These are phyloP conservation scores for Mycena maculata DNA, from an alignment of 768 basidiomycete genomes.

Conservation along the genomic window DNA sequence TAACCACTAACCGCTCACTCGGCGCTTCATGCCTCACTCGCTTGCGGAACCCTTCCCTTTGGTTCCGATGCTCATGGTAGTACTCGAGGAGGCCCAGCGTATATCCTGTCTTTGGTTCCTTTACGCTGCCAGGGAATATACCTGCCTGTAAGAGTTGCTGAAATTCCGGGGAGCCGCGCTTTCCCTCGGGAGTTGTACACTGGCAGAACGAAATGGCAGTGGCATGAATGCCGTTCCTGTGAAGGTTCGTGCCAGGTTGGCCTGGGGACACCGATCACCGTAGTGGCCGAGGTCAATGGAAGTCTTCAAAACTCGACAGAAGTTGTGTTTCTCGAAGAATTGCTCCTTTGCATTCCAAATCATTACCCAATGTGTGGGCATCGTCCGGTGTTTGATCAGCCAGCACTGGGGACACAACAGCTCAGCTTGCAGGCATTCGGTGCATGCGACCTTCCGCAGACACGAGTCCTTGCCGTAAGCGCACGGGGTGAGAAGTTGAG, in stretches of 20 bases:
- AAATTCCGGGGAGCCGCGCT: not conserved
- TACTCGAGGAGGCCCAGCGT: constrained; percentile 18
- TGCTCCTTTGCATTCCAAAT: constrained; percentile 9
- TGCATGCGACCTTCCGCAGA: constrained; percentile 6
- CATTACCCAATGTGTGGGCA: constrained; percentile 15
- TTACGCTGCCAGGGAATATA: constrained; percentile 23
- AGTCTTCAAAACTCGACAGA: constrained; percentile 3
- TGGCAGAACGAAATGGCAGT: constrained; percentile 22
- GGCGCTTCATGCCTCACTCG: too few relatives aligned
- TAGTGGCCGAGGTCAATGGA: not conserved
- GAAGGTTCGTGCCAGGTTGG: not conserved
- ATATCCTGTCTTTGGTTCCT: constrained; percentile 26
- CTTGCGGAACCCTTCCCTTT: constrained; percentile 22
- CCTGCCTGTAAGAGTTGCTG: constrained; percentile 21
- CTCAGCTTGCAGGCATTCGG: constrained; percentile 11
- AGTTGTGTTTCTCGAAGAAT: constrained; percentile 15
- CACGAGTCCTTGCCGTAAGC: not conserved
- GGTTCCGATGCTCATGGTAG: constrained; percentile 11
- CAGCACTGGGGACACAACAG: constrained; percentile 25
- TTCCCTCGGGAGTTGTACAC: not conserved
- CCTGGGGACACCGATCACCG: constrained; percentile 15
- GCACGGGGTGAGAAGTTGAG: constrained; percentile 2
- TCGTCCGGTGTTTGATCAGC: constrained; percentile 12
- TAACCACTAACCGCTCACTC: too few relatives aligned
- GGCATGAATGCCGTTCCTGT: constrained; percentile 29